These are phyloP conservation scores for Aspergillus eucalypticola DNA, from an alignment of 2,329 filamentous ascomycete genomes.

Conservation along the genomic window DNA sequence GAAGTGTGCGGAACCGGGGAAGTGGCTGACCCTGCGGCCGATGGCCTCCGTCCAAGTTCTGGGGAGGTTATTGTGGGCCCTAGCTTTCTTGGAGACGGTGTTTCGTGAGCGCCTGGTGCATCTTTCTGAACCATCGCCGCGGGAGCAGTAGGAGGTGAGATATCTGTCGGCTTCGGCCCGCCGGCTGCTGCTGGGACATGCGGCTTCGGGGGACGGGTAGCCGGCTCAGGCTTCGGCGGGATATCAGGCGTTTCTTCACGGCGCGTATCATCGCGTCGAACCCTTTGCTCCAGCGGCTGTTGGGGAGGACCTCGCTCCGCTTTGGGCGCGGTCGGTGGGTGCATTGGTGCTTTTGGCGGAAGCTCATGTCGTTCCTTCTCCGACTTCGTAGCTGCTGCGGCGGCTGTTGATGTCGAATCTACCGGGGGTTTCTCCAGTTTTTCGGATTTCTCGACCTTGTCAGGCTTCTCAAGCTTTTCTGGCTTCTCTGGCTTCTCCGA, in stretches of 20 bases:
- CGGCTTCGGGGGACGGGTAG: slow-evolving; percentile 26
- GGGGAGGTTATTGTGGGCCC: slow-evolving; percentile 27
- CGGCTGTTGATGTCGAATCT: slow-evolving; percentile 15
- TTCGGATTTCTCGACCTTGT: slow-evolving; percentile 16
- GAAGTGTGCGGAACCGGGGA: slow-evolving; percentile 40
- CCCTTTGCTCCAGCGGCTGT: slow-evolving; percentile 26
- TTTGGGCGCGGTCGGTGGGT: slow-evolving; percentile 48
- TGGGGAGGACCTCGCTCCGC: slow-evolving; percentile 38
- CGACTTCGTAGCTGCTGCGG: slow-evolving; percentile 9
- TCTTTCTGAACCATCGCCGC: slow-evolving; percentile 37
- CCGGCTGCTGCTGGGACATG: slow-evolving; percentile 16
- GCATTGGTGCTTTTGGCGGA: slow-evolving; percentile 26
- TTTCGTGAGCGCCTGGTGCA: slow-evolving; percentile 21
- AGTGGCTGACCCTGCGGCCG: slow-evolving; percentile 27
- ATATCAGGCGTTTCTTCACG: slow-evolving; percentile 26
- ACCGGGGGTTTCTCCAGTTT: slow-evolving; percentile 19
- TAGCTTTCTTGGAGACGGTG: slow-evolving; percentile 21
- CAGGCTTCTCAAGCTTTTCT: slow-evolving; percentile 27
- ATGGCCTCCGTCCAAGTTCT: slow-evolving; percentile 25
- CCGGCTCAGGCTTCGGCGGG: slow-evolving; percentile 27
- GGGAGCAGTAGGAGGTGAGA: slow-evolving; percentile 40
- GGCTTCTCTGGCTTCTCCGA: slow-evolving; percentile 28
- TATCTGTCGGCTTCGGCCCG: slow-evolving; percentile 28
- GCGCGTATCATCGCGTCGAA: slow-evolving; percentile 26
- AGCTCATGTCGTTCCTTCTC: slow-evolving; percentile 30